These are phyloP conservation scores for Yarrowia galli DNA, from an alignment of 1,139 yeast species.

Conservation along the genomic window DNA sequence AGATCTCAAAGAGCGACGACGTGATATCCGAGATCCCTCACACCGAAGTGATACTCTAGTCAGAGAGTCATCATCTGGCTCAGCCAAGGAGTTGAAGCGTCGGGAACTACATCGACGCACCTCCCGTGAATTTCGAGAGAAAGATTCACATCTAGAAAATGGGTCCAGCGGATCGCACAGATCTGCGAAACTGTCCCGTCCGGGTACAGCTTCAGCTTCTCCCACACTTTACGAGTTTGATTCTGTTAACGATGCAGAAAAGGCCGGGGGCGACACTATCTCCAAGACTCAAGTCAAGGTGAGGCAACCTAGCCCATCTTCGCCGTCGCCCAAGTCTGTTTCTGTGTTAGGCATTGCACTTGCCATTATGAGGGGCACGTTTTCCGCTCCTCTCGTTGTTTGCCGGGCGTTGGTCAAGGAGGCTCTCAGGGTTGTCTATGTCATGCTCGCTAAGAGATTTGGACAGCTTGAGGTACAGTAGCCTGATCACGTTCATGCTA, in stretches of 20 bases:
- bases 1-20: constrained; percentile 16
- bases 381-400: constrained; percentile 30
- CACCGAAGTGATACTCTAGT: constrained; percentile 9
- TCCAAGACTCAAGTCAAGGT: constrained; percentile 31
- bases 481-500: constrained; percentile 19
- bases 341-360: constrained; percentile 26
- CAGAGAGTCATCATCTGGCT: constrained; percentile 26
- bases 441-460: constrained; percentile 29
- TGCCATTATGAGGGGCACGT: constrained; percentile 28
- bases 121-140: constrained; percentile 33
- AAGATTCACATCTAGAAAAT: constrained; percentile 19
- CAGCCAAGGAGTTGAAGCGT: constrained; percentile 33
- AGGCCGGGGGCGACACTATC: constrained; percentile 33
- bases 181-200: constrained; percentile 14
- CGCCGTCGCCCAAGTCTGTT: constrained; percentile 22
- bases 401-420: constrained; percentile 31
- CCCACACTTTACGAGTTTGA: constrained; percentile 36
- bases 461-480: constrained; percentile 25
- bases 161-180: constrained; percentile 10
- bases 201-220: constrained; percentile 28
- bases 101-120: constrained; percentile 25
- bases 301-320: constrained; percentile 13
- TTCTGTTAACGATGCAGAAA: constrained; percentile 34
- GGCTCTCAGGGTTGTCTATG: constrained; percentile 14
- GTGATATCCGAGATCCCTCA: constrained; percentile 24